Evolutionary conservation across 768 basidiomycete species (phyloP).

Genomic region (Stropharia rugosoannulata): DNA sequence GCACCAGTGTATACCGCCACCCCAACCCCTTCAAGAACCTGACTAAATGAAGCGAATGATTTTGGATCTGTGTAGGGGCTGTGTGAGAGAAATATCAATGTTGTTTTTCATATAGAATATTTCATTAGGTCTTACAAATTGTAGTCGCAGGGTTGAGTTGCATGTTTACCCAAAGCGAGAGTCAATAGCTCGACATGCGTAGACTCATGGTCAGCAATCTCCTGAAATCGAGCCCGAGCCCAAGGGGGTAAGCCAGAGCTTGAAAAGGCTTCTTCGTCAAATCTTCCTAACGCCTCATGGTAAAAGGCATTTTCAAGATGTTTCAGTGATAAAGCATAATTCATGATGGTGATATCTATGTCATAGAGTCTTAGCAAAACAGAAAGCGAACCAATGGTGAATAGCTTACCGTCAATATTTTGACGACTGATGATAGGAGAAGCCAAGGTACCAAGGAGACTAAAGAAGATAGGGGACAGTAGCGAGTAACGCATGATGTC

Average conservation of each 20-base stretch:
- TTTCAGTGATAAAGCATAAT: slow-evolving; percentile 50
- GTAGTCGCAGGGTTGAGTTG: slow-evolving; percentile 58
- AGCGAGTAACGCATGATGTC: slow-evolving; percentile 12
- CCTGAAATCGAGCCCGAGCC: slow-evolving; percentile 46
- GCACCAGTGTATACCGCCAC: slow-evolving; percentile 58
- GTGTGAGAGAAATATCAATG: neutral
- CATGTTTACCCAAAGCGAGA: slow-evolving; percentile 41
- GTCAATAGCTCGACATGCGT: slow-evolving; percentile 46
- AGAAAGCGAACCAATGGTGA: neutral
- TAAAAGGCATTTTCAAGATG: slow-evolving; percentile 51
- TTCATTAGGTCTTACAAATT: slow-evolving; percentile 38
- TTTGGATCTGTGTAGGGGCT: slow-evolving; percentile 45
- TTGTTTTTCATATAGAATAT: neutral
- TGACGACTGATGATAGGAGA: slow-evolving; percentile 3
- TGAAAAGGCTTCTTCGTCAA: slow-evolving; percentile 42
- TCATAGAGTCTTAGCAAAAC: neutral
- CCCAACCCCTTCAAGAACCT: slow-evolving; percentile 49
- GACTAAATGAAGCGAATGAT: slow-evolving; percentile 50
- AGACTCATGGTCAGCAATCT: slow-evolving; percentile 51
- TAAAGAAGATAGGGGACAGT: slow-evolving; percentile 6
- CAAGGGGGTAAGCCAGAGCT: slow-evolving; percentile 44
- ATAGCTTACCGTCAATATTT: slow-evolving; percentile 9
- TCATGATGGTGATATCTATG: slow-evolving; percentile 28
- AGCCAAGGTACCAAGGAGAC: neutral
- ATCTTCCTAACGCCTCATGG: slow-evolving; percentile 37